These are phyloP conservation scores for Uronychia setigera DNA, from an alignment of 73 alveolate genomes.

Conservation along the genomic window DNA sequence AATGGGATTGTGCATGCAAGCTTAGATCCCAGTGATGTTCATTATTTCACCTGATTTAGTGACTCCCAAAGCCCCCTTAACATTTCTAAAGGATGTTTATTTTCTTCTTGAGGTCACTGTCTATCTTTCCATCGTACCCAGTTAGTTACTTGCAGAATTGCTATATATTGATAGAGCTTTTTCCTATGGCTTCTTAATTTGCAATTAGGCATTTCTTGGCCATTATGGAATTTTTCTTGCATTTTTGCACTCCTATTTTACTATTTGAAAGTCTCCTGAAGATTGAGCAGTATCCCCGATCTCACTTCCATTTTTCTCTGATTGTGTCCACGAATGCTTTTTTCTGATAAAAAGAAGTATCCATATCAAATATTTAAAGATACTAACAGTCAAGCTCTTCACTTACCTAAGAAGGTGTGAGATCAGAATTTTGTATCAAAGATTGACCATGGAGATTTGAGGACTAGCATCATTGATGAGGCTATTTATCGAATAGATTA, in stretches of 20 bases:
- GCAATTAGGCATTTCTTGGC: too few species aligned
- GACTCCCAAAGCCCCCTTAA: too few species aligned
- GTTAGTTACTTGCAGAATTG: not conserved
- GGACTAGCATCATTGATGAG: too few species aligned
- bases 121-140: too few species aligned
- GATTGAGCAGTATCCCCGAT: not conserved
- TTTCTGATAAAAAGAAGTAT: not conserved
- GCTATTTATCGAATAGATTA: not conserved
- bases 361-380: not conserved
- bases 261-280: not conserved
- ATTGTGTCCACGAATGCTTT: not conserved
- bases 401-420: not conserved
- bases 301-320: not conserved
- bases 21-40: not conserved
- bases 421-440: not conserved
- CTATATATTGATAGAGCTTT: not conserved
- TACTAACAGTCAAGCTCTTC: not conserved
- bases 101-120: too few species aligned
- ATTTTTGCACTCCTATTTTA: too few species aligned
- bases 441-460: not conserved
- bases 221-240: not conserved
- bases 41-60: not conserved
- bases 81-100: too few species aligned
- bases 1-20: not conserved
- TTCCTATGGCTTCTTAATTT: not conserved